These are phyloP conservation scores for Trametes versicolor DNA, from an alignment of 1,284 basidiomycete genomes.

Conservation along the genomic window DNA sequence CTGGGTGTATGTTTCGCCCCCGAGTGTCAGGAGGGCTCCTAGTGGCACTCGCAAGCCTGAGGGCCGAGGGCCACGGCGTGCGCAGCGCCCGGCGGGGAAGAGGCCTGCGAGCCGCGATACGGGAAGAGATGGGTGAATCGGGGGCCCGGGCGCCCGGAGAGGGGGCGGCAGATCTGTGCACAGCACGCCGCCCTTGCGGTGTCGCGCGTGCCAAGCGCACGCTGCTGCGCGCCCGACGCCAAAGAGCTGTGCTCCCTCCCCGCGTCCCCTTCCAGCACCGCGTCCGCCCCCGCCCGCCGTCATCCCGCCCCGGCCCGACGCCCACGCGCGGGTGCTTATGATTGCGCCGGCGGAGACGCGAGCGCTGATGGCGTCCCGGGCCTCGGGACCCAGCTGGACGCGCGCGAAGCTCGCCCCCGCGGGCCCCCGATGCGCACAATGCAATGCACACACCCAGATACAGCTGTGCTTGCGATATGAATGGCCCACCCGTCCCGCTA, in stretches of 20 bases:
- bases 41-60: no score
- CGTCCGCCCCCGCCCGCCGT: neutral
- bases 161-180: slow-evolving; percentile 26
- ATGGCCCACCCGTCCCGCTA: neutral
- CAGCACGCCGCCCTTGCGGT: slow-evolving; percentile 35
- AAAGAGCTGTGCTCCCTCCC: slow-evolving; percentile 27
- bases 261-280: neutral
- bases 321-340: neutral
- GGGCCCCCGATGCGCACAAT: neutral
- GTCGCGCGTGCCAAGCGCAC: slow-evolving; percentile 30
- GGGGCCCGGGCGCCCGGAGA: slow-evolving; percentile 5
- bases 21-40: no score
- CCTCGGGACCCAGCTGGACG: no score
- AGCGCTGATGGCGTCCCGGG: no score
- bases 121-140: neutral
- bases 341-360: neutral
- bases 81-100: no score
- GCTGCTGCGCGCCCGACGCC: slow-evolving; percentile 18
- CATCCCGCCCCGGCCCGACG: neutral
- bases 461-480: slow-evolving; percentile 1
- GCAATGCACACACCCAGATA: neutral
- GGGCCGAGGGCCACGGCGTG: no score
- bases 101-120: neutral
- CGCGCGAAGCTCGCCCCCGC: no score
- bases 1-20: no score